Conservation (phyloP, 2,329 filamentous ascomycete species). For the Dothistroma pini region DNA sequence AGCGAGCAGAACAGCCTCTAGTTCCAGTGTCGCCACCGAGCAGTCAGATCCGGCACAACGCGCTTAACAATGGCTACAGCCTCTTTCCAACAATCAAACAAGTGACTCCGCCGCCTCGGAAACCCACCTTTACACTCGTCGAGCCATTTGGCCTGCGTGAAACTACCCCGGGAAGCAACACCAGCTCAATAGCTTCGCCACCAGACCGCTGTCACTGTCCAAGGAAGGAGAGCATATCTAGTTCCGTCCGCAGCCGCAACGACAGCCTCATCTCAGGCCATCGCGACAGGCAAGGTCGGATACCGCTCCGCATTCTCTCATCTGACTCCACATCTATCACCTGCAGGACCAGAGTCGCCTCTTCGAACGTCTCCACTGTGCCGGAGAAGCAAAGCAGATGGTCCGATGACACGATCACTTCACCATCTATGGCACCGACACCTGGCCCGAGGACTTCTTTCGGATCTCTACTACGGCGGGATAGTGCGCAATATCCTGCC, state of each 20-base stretch:
- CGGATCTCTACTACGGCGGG: constrained; percentile 21
- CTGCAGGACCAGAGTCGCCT: not conserved
- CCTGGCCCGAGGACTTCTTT: constrained; percentile 25
- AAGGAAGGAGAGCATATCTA: constrained; percentile 27
- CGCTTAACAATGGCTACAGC: constrained; percentile 24
- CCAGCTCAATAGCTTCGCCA: constrained; percentile 9
- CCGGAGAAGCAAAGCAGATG: constrained; percentile 20
- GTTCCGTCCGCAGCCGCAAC: constrained; percentile 26
- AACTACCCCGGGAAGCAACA: constrained; percentile 1
- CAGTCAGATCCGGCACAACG: constrained; percentile 6
- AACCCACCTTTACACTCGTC: constrained; percentile 6
- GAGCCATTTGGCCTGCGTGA: constrained; percentile 4
- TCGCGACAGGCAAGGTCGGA: constrained; percentile 10
- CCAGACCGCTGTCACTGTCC: constrained; percentile 25
- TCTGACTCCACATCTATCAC: constrained; percentile 11
- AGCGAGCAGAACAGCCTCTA: constrained; percentile 12
- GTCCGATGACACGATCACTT: constrained; percentile 31
- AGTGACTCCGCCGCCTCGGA: constrained; percentile 19
- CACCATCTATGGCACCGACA: constrained; percentile 20
- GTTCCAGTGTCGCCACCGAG: constrained; percentile 18
- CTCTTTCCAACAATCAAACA: constrained; percentile 29
- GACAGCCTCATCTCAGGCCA: constrained; percentile 26
- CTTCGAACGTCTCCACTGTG: not conserved
- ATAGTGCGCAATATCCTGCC: constrained; percentile 26
- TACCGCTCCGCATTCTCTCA: constrained; percentile 27